Percentiles rank a stretch among this genome's conserved stretches.
Evolutionary conservation across 495 filamentous ascomycete genomes (phyloP).

Genomic region (Xylaria sp.): DNA sequence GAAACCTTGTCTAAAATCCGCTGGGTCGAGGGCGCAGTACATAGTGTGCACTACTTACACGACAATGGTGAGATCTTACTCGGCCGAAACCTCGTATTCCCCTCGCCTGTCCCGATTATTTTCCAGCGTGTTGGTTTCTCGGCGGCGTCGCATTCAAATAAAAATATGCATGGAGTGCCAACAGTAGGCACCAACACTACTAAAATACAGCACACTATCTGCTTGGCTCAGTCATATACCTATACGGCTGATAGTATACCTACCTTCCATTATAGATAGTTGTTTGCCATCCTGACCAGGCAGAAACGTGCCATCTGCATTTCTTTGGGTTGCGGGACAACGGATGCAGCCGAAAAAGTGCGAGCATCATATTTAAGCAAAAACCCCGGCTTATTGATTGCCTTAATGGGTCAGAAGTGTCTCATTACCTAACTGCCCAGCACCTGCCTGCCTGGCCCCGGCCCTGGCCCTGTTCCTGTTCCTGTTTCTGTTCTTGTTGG

Average conservation of each 20-base stretch:
- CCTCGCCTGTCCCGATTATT: neutral
- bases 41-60: no score
- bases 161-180: neutral
- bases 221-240: no score
- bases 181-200: neutral
- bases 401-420: slow-evolving; percentile 12
- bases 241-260: no score
- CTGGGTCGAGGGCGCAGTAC: slow-evolving; percentile 2
- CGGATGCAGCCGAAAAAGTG: neutral
- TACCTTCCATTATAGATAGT: no score
- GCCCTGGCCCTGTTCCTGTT: neutral
- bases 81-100: slow-evolving; percentile 21
- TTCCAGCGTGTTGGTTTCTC: neutral
- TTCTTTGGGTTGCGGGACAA: neutral
- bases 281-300: slow-evolving; percentile 1
- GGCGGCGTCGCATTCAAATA: slow-evolving; percentile 11
- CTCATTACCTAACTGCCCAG: neutral
- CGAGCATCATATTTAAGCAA: neutral
- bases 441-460: neutral
- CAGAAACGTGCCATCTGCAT: slow-evolving; percentile 20
- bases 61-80: neutral
- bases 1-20: slow-evolving; percentile 1
- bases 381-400: neutral
- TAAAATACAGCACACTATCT: no score
- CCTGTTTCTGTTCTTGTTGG: slow-evolving; percentile 6